These are phyloP conservation scores for Entonaema liquescens DNA, from an alignment of 495 filamentous ascomycete genomes.

Conservation along the genomic window DNA sequence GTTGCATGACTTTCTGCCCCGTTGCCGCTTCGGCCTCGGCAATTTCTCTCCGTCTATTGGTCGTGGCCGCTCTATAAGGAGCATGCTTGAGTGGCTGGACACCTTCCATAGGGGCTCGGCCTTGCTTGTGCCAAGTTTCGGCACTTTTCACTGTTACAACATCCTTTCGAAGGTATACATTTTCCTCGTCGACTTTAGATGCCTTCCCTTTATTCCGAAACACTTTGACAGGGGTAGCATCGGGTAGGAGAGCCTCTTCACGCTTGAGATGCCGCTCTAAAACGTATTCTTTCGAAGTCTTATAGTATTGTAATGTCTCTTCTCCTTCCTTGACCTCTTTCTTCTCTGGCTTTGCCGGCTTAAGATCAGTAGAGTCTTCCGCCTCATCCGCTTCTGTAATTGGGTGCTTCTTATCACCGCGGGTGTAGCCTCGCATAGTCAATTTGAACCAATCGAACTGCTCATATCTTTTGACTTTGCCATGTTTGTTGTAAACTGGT, in stretches of 20 bases:
- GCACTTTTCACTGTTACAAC: constrained; percentile 86
- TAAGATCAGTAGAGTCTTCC: constrained; percentile 80
- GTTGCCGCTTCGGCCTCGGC: constrained; percentile 79
- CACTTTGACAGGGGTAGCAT: constrained; percentile 72
- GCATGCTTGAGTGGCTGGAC: constrained; percentile 83
- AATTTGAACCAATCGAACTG: constrained; percentile 87
- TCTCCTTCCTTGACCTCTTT: constrained; percentile 77
- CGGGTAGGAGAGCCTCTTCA: constrained; percentile 85
- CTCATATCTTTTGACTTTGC: constrained; percentile 74
- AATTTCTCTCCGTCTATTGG: constrained; percentile 87
- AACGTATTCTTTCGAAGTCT: constrained; percentile 83
- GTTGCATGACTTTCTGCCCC: constrained; percentile 85
- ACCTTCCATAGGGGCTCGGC: constrained; percentile 74
- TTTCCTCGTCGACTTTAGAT: constrained; percentile 72
- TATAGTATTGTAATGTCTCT: constrained; percentile 85
- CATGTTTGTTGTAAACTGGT: constrained; percentile 74
- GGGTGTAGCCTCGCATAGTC: constrained; percentile 75
- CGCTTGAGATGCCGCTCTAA: constrained; percentile 88
- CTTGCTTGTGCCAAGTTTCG: constrained; percentile 98
- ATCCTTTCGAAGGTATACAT: constrained; percentile 82
- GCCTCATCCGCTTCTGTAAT: constrained; percentile 75
- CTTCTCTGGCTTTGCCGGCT: constrained; percentile 73
- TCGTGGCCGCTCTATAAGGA: constrained; percentile 88
- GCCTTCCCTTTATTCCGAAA: constrained; percentile 75
- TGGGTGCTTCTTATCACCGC: constrained; percentile 60